Evolutionary conservation across 305 asterid species (phyloP), one percentile per base, ranked within the genome.

Genomic region (Vinca major): DNA sequence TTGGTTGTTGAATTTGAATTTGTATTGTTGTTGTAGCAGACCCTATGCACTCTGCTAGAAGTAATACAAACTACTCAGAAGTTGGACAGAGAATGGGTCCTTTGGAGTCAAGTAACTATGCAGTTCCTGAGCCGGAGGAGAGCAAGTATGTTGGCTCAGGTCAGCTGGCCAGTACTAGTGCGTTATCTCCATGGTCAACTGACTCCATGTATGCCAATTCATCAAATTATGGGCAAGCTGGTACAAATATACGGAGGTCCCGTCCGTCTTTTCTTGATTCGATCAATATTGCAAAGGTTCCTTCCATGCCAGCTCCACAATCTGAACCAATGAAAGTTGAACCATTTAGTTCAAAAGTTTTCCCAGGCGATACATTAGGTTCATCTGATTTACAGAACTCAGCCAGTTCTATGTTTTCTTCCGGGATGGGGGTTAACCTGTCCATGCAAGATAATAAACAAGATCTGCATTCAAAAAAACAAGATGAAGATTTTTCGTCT

Each of bases 241-340:
- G 86, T 75, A 76, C 48, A 26, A 67, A 47, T 55, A 53, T 68
- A 45, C 72, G 88, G 86, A 92, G 87, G 81, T 81, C 96, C 67
- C 95, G 96, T 56, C 98, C 99, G 48, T 91, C 98, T 54, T 94
- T 94, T 73, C 98, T 91, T 39, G 97, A 94, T 83, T 84, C 97
- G 69, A 88, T 94, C 77, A 88, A 82, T 77, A 73, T 88, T 69
- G 74, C 89, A 12, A 88, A 76, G 72, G 92, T 74, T 75, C 73
- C 90, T 72, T 78, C 91, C 69, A 68, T 85, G 49, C 79, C 85
- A 40, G 72, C 82, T 72, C 75, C 83, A 12, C 71, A 70, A 39
- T 69, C 69, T 71, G 89, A 66, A 65, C 74, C 85, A 40, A 80
- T 73, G 74, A 80, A 81, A 69, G 68, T 64, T 74, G 92, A 86